These are phyloP conservation scores for Immersiporthe knoxdaviesiana DNA, from an alignment of 2,329 filamentous ascomycete species.

Conservation along the genomic window DNA sequence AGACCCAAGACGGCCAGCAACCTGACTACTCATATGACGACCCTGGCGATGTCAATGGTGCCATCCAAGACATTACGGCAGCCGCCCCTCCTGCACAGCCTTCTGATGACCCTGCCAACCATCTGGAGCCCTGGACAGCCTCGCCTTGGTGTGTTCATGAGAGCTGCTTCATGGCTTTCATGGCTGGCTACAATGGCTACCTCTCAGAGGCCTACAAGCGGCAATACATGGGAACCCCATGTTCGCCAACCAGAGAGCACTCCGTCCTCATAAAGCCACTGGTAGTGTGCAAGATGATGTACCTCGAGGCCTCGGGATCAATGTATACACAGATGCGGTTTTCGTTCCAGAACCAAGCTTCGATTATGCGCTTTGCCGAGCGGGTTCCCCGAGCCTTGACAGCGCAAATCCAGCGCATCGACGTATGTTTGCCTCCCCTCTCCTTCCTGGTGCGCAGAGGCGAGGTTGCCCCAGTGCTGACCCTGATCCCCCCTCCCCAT, in stretches of 20 bases:
- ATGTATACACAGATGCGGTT: slow-evolving; percentile 16
- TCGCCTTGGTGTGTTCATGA: slow-evolving; percentile 17
- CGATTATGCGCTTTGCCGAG: not conserved
- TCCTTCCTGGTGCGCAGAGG: not conserved
- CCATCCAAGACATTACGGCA: slow-evolving; percentile 7
- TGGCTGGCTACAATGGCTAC: not conserved
- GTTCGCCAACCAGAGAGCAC: too few species aligned
- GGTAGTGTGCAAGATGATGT: slow-evolving; percentile 16
- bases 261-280: slow-evolving; percentile 1
- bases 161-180: not conserved
- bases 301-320: slow-evolving; percentile 13
- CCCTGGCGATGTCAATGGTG: slow-evolving; percentile 21
- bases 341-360: not conserved
- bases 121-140: not conserved
- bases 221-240: not conserved
- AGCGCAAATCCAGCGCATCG: not conserved
- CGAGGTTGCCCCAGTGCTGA: not conserved
- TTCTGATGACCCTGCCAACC: not conserved
- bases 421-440: slow-evolving; percentile 7
- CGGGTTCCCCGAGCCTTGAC: not conserved
- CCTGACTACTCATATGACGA: not conserved
- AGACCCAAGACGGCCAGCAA: not conserved
- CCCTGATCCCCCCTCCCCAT: not conserved
- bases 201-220: not conserved
- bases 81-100: not conserved